These are phyloP conservation scores for Bolboschoenoplectus hybrid DNA, from an alignment of 202 grass and related monocot genomes.

Conservation along the genomic window DNA sequence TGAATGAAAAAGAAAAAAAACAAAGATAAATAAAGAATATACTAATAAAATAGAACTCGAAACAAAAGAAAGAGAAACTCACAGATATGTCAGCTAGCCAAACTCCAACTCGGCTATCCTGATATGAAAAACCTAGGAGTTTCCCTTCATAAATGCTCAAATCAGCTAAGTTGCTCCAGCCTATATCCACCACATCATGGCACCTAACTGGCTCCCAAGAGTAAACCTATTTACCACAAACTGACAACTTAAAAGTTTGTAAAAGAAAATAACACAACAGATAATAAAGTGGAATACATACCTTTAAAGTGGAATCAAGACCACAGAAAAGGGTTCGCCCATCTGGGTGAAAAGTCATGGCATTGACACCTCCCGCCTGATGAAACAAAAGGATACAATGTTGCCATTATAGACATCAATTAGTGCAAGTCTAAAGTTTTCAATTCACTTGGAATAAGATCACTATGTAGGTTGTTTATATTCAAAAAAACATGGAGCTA, in stretches of 20 bases:
- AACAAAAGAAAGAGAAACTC: slow-evolving; percentile 43
- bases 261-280: not conserved
- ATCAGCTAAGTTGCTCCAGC: slow-evolving; percentile 86
- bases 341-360: slow-evolving; percentile 95
- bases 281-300: slow-evolving; percentile 34
- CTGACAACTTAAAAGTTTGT: not conserved
- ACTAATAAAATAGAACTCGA: not conserved
- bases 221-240: slow-evolving; percentile 62
- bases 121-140: slow-evolving; percentile 87
- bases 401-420: not conserved
- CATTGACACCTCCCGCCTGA: slow-evolving; percentile 62
- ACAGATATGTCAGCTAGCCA: slow-evolving; percentile 98
- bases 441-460: not conserved
- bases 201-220: slow-evolving; percentile 98
- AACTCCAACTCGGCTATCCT: slow-evolving; percentile 74
- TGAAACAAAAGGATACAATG: not conserved
- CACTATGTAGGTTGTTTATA: not conserved
- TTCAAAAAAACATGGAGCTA: not conserved
- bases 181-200: slow-evolving; percentile 88
- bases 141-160: slow-evolving; percentile 99
- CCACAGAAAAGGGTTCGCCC: slow-evolving; percentile 94
- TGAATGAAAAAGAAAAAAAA: slow-evolving; percentile 36
- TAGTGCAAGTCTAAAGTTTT: not conserved
- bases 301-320: slow-evolving; percentile 79
- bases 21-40: slow-evolving; percentile 32